Conservation (phyloP, 257 asterid genomes). For the Forsythia suspensa region DNA sequence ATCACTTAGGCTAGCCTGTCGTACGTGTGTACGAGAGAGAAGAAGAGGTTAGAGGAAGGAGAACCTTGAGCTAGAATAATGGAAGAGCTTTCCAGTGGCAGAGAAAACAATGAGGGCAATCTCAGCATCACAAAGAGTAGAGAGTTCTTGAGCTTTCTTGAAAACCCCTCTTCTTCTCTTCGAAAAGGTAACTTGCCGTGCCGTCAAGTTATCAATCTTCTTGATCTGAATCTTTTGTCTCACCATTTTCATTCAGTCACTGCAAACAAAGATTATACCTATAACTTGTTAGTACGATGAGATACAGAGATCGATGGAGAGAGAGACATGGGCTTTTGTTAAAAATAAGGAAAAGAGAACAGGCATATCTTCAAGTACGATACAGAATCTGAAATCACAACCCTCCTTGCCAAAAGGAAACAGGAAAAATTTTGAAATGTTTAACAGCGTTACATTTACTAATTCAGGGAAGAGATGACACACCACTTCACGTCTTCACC, state of each 20-base stretch:
- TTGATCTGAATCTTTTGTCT: slow-evolving; percentile 47
- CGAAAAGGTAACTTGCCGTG: slow-evolving; percentile 48
- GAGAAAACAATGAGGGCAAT: slow-evolving; percentile 46
- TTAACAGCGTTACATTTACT: neutral
- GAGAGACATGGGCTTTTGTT: neutral
- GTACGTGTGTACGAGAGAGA: neutral
- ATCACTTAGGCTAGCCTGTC: neutral
- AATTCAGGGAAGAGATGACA: slow-evolving; percentile 26
- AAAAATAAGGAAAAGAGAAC: neutral
- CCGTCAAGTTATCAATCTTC: slow-evolving; percentile 45
- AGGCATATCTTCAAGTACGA: slow-evolving; percentile 4
- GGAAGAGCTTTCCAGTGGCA: slow-evolving; percentile 44
- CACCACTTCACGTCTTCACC: slow-evolving; percentile 5
- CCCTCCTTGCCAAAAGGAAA: slow-evolving; percentile 27
- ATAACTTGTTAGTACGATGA: neutral
- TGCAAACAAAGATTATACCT: neutral
- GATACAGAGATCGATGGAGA: neutral
- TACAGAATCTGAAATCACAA: slow-evolving; percentile 16
- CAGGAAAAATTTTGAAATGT: neutral
- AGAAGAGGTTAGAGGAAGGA: neutral
- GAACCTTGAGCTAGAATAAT: slow-evolving; percentile 45
- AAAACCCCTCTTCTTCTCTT: slow-evolving; percentile 56
- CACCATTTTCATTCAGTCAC: slow-evolving; percentile 31
- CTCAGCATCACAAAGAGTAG: slow-evolving; percentile 15
- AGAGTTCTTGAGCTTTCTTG: slow-evolving; percentile 47